phyloP scores from a whole-genome alignment of 1,139 yeast species.

The Nakaseomyces uthaithaninus region DNA sequence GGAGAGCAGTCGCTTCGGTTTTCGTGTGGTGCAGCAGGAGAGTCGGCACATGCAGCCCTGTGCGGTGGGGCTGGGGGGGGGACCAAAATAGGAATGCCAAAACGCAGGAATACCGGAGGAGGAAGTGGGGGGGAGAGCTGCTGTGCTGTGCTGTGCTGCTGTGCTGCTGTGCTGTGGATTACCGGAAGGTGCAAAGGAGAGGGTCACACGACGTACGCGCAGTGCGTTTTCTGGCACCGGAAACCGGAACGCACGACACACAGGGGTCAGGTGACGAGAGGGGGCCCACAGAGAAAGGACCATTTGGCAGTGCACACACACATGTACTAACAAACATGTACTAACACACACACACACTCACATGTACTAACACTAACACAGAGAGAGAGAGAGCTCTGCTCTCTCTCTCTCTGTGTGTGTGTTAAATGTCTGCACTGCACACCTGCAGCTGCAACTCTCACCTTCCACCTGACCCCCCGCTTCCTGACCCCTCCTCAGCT shows the following conservation, averaged over 20 bases:
- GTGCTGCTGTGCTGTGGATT: too few relatives aligned
- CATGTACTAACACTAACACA: neutral
- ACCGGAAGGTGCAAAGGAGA: neutral
- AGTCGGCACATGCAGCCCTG: neutral
- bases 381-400: neutral
- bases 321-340: too few relatives aligned
- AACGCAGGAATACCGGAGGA: slow-evolving; percentile 2
- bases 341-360: neutral
- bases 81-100: slow-evolving; percentile 5
- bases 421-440: too few relatives aligned
- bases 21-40: too few relatives aligned
- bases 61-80: slow-evolving; percentile 3
- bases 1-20: too few relatives aligned
- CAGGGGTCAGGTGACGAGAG: slow-evolving; percentile 2
- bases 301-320: too few relatives aligned
- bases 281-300: too few relatives aligned
- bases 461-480: slow-evolving; percentile 6
- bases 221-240: too few relatives aligned
- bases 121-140: neutral
- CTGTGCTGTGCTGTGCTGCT: too few relatives aligned
- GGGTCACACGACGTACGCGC: slow-evolving; percentile 3
- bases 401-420: slow-evolving; percentile 5
- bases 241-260: too few relatives aligned
- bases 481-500: slow-evolving; percentile 1
- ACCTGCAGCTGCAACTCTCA: too few relatives aligned